These are phyloP conservation scores for Chaetothyriales sp. DNA, from an alignment of 2,329 filamentous ascomycete species.

Conservation along the genomic window DNA sequence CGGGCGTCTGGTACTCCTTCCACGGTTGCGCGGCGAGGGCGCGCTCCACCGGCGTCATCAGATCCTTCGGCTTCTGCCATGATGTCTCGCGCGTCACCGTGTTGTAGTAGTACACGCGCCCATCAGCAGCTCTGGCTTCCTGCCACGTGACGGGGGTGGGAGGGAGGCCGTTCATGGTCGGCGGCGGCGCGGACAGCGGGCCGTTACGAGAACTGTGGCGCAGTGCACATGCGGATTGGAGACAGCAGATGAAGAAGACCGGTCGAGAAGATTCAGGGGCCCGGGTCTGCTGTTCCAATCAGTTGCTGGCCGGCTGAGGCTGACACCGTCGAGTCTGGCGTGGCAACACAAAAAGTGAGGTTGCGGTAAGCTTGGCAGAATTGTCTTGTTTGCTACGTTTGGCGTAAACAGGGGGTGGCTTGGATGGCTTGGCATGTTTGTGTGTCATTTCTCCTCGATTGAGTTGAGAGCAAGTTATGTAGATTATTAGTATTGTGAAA, in stretches of 20 bases:
- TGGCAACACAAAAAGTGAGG: not conserved
- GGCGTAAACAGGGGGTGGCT: too few relatives aligned
- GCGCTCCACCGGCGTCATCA: slow-evolving; percentile 73
- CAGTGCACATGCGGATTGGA: not conserved
- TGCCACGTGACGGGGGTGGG: slow-evolving; percentile 53
- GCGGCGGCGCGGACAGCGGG: not conserved
- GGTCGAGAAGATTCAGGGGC: not conserved
- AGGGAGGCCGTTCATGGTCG: slow-evolving; percentile 46
- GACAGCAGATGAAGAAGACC: not conserved
- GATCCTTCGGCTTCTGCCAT: slow-evolving; percentile 86
- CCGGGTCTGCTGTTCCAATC: not conserved
- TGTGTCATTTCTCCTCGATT: too few relatives aligned
- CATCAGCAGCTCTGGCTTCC: slow-evolving; percentile 67
- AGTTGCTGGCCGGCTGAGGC: not conserved
- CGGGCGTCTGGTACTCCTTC: slow-evolving; percentile 81
- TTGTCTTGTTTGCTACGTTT: not conserved
- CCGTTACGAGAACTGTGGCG: not conserved
- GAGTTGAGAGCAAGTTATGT: too few relatives aligned
- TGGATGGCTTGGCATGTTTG: not conserved
- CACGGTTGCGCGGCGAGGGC: slow-evolving; percentile 72
- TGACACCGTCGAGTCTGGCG: not conserved
- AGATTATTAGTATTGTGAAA: too few relatives aligned
- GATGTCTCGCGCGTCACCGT: slow-evolving; percentile 70
- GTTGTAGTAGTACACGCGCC: slow-evolving; percentile 86
- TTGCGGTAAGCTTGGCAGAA: not conserved